Evolutionary conservation across 768 basidiomycete species (phyloP).

Genomic region (Termitomyces sp.): DNA sequence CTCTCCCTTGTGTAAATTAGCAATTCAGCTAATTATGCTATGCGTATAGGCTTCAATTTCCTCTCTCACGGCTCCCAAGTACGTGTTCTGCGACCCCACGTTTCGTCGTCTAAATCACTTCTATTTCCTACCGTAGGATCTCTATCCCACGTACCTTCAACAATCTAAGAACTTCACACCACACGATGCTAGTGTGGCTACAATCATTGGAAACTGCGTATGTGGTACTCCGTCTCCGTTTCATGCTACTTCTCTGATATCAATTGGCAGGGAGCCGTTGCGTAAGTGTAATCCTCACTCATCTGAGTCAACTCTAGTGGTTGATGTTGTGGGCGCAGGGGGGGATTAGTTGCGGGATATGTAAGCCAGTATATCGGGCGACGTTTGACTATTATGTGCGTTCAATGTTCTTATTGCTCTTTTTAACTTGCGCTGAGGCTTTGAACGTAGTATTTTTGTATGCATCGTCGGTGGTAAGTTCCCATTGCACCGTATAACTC

Average conservation of each 20-base stretch:
- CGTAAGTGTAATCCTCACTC: conserved; percentile 2
- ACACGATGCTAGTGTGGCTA: conserved; percentile 52
- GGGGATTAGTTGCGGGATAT: conserved; percentile 17
- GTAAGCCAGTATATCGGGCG: conserved; percentile 20
- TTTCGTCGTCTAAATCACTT: not conserved
- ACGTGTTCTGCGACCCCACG: conserved; percentile 20
- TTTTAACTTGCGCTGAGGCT: not conserved
- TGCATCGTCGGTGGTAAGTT: conserved; percentile 44
- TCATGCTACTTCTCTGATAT: not conserved
- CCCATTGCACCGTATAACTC: not conserved
- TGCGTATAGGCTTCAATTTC: conserved; percentile 46
- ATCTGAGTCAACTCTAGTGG: not conserved
- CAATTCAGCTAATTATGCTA: not conserved
- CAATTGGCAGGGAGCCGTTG: conserved; percentile 16
- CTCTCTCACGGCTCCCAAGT: conserved; percentile 50
- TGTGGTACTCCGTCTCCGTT: not conserved
- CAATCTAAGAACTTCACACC: conserved; percentile 47
- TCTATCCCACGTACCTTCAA: conserved; percentile 63
- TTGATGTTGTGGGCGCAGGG: not conserved
- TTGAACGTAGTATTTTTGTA: conserved; percentile 43
- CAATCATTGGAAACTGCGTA: conserved; percentile 62
- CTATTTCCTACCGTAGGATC: conserved; percentile 29
- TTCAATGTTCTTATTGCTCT: not conserved
- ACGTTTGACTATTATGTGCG: conserved; percentile 21
- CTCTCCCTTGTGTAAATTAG: not conserved